Base-by-base conservation (phyloP, 331 rosid species). In the Erythrophleum ivorense region DNA sequence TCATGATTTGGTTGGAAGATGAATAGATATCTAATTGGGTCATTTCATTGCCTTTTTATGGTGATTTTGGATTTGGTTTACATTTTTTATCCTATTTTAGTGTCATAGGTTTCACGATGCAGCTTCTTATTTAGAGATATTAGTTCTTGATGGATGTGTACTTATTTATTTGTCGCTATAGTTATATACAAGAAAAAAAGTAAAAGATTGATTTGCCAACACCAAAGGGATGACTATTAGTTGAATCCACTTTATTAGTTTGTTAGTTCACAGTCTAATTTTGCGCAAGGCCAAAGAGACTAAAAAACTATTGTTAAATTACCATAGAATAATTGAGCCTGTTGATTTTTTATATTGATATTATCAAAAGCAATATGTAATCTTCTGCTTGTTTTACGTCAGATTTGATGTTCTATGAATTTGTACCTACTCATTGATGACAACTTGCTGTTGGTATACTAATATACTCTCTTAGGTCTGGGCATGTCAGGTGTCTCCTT, bases 41-140 rank as follows among this genome's bases (percentile, higher is more conserved):
- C 57, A 75, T 41, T 43, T 75, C 3, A 58, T 58, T 54, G 41
- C 38, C 3, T 54, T 38, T 10, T 36, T 33, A 38, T 55, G 18
- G 12, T 41, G 55, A 54, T 75, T 75, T 57, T 41, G 29, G 59
- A 21, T 40, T 8, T 41, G 50, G 43, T 29, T 14, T 12, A 53
- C 59, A 57, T 75, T 75, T 74, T 75, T 53, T 57, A 55, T 57
- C 45, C 6, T 3, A 21, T 36, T 65, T 15, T 21, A 64, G 40
- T 49, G 41, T 34, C 50, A 62, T 15, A 64, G 24, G 36, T 77
- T 36, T 64, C 64, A 49, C 11, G 14, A 12, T 77, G 63, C 38
- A 33, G 53, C 63, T 65, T 48, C 38, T 49, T 43, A 33, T 53
- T 64, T 64, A 16, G 49, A 31, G 13, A 48, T 43, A 60, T 76